phyloP scores from a whole-genome alignment of 2,329 filamentous ascomycete genomes.

The Fusarium falciforme region DNA sequence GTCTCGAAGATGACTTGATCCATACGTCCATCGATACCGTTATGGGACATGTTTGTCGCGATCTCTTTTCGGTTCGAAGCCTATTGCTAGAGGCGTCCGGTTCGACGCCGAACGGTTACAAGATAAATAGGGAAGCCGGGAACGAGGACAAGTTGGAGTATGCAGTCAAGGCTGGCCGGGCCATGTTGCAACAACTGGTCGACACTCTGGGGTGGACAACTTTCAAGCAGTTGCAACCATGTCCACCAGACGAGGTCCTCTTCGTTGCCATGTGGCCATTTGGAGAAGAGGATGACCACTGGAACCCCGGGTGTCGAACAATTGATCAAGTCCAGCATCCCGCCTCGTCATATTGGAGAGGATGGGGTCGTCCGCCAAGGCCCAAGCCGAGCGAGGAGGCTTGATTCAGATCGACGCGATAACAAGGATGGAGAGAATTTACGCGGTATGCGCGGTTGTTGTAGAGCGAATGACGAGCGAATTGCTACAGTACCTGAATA shows the following conservation, averaged over 20 bases:
- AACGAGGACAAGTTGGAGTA: conserved; percentile 14
- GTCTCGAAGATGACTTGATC: conserved; percentile 58
- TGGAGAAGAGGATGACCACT: conserved; percentile 66
- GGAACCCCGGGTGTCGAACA: conserved; percentile 48
- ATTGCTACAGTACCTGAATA: not conserved
- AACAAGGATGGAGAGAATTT: not conserved
- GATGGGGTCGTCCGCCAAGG: not conserved
- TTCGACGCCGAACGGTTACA: conserved; percentile 6
- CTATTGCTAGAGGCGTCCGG: conserved; percentile 32
- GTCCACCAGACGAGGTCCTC: conserved; percentile 65
- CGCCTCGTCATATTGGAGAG: conserved; percentile 40
- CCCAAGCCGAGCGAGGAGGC: not conserved
- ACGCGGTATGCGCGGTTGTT: not conserved
- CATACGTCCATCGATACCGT: conserved; percentile 56
- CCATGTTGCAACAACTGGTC: conserved; percentile 51
- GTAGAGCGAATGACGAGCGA: not conserved
- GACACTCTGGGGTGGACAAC: conserved; percentile 67
- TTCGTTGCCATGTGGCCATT: conserved; percentile 74
- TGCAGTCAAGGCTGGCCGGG: conserved; percentile 31
- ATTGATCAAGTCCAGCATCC: conserved; percentile 38
- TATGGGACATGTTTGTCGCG: conserved; percentile 52
- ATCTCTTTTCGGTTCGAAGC: conserved; percentile 41
- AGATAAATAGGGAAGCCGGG: not conserved
- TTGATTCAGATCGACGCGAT: not conserved
- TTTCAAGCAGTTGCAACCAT: conserved; percentile 68